Conservation (phyloP, 2,329 filamentous ascomycete species). For the Fusarium piperis region DNA sequence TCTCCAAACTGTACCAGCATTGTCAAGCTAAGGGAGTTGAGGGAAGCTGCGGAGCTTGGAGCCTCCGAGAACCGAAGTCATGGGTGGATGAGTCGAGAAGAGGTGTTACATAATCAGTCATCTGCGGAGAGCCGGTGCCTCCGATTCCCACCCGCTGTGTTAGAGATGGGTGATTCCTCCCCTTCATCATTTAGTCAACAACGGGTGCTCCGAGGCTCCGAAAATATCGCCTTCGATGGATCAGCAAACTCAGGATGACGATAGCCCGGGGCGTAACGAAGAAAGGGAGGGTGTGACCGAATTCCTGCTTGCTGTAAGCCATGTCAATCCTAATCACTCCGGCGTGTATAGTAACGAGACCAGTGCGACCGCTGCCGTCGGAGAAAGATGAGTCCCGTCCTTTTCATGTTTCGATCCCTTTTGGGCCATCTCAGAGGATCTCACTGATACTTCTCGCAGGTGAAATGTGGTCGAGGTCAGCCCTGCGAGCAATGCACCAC, state of each 20-base stretch:
- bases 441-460: constrained; percentile 39
- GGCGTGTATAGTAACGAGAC: not conserved
- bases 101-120: not conserved
- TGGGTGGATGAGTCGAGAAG: too few species aligned
- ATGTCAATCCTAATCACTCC: not conserved
- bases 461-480: constrained; percentile 20
- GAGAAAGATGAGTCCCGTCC: not conserved
- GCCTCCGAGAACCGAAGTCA: not conserved
- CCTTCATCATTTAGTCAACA: not conserved
- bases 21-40: not conserved
- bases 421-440: not conserved
- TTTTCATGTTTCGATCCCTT: not conserved
- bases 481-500: constrained; percentile 25
- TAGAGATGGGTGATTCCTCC: not conserved
- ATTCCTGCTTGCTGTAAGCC: not conserved
- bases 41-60: not conserved
- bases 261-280: not conserved
- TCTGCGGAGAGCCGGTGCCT: not conserved
- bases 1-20: not conserved
- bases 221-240: not conserved
- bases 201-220: not conserved
- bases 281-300: not conserved
- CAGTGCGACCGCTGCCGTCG: not conserved
- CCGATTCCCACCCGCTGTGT: not conserved
- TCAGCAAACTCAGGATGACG: not conserved